Base-by-base conservation (phyloP, 306 rosid genomes). In the Ceratonia siliqua region DNA sequence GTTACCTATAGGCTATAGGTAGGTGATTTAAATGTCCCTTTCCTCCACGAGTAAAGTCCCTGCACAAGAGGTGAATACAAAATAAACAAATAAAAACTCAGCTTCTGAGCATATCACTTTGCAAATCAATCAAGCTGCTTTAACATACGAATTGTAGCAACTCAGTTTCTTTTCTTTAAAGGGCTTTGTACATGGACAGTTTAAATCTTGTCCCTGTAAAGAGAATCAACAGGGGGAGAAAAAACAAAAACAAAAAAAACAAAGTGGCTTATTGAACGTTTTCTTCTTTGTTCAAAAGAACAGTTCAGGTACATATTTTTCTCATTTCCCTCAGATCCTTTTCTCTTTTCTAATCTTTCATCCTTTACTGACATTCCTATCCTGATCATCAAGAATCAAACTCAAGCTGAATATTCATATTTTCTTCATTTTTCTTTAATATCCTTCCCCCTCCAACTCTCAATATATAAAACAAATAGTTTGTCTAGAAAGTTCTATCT, bases 191-290 rank as follows among this genome's bases (percentile, higher is more conserved):
- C 55, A 35, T 76, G 53, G 27, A 68, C 76, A 59, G 54, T 77
- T 69, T 27, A 59, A 65, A 69, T 77, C 70, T 17, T 77, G 64
- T 48, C 71, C 71, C 43, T 48, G 46, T 21, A 77, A 68, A 69
- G 64, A 77, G 64, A 69, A 69, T 56, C 75, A 57, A 43, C 42
- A 24, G 8, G 14, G 6, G 25, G 30, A 7, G 68, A 76, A 76
- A 65, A 56, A 76, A 54, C 27, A 72, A 15, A 36, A 46, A 5
- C 17, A 52, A 0, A 5, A 48, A 68, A 32, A 68, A 6, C 15
- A 80, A 75, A 75, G 70, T 65, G 64, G 20, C n/a, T 49, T 41
- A 48, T 68, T 22, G 20, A 59, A 69, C 42, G 65, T 36, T 45
- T 70, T 65, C 62, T 14, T 53, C 68, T 70, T 62, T 62, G 46